Evolutionary conservation across 176 grass and related monocot genomes (phyloP), one percentile per base, ranked within the genome.

Genomic region (Lolium multiflorum): DNA sequence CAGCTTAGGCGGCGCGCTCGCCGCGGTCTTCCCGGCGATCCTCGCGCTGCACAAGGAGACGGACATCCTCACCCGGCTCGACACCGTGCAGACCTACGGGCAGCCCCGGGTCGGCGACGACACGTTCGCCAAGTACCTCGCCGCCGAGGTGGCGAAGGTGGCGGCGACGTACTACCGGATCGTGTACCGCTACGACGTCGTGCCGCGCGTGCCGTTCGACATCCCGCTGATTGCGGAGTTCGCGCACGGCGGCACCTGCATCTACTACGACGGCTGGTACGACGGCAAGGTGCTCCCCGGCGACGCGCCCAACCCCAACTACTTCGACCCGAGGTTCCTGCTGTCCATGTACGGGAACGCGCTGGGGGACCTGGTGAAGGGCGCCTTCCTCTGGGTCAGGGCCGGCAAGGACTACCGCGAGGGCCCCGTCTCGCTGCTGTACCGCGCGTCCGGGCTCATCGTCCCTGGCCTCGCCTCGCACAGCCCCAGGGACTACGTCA

Each of bases 1-100:
- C 79, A 94, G 93, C 91, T 85, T 98, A 24, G 96, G 96, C 20
- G 96, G 91, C 38, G 96, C 96, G 8, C 91, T 98, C 2, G 93
- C 93, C 14, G 73, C 85, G 13, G 7, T 95, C 46, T 95, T 98
- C 83, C 96, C 93, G 6, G 86, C 91, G 14, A 66, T 95, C 1
- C 91, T 98, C 0, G 79, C 85, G 9, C 3, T 91, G 72, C 96
- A 98, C 49, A 41, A 62, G 12, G 83, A 98, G 70, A 0, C 2
- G 0, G 96, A 92, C 58, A 4, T 98, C 59, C 63, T 95, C 1
- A 51, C 21, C 65, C 52, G 80, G 7, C 11, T 95, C 18, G 7
- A 28, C 57, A 5, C 31, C 41, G 86, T 95, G 2, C 24, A 78
- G 18, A 98, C 93, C 16, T 95, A 91, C 83, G 96, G 93, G 7